Conservation (phyloP, 441 rosid species). For the Rhodomyrtus psidioides region DNA sequence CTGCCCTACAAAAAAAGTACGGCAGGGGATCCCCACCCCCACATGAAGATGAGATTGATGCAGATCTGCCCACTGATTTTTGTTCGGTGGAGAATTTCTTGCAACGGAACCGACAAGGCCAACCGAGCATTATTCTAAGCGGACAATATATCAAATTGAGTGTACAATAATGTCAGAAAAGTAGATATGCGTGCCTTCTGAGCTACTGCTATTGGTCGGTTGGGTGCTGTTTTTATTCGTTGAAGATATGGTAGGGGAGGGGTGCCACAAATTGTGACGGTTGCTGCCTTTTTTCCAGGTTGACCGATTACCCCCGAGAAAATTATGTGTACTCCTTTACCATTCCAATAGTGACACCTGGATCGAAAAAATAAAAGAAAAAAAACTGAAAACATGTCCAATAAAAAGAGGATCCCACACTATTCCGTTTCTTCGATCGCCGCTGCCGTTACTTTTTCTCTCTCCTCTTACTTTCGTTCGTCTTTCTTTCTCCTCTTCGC, state of each 20-base stretch:
- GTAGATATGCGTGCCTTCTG: not conserved
- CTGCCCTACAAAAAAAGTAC: too few relatives aligned
- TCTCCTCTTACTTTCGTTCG: too few relatives aligned
- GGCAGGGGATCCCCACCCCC: too few relatives aligned
- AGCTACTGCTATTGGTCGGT: not conserved
- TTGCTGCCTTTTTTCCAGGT: not conserved
- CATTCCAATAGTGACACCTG: too few relatives aligned
- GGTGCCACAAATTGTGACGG: accelerated
- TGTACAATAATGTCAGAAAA: not conserved
- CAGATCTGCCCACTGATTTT: not conserved
- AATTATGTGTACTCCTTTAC: too few relatives aligned
- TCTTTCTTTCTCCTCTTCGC: too few relatives aligned
- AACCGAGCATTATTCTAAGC: not conserved
- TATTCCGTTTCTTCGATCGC: too few relatives aligned
- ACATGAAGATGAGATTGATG: too few relatives aligned
- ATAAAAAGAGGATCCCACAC: too few relatives aligned
- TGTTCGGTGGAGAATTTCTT: not conserved
- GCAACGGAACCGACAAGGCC: not conserved
- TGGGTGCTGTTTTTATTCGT: not conserved
- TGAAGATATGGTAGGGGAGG: not conserved
- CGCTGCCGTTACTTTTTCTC: too few relatives aligned
- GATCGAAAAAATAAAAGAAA: too few relatives aligned
- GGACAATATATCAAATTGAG: not conserved
- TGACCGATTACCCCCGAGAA: not conserved
- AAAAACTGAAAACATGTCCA: too few relatives aligned